Base-by-base conservation (phyloP, 2,329 filamentous ascomycete genomes). In the Botryotinia convoluta region DNA sequence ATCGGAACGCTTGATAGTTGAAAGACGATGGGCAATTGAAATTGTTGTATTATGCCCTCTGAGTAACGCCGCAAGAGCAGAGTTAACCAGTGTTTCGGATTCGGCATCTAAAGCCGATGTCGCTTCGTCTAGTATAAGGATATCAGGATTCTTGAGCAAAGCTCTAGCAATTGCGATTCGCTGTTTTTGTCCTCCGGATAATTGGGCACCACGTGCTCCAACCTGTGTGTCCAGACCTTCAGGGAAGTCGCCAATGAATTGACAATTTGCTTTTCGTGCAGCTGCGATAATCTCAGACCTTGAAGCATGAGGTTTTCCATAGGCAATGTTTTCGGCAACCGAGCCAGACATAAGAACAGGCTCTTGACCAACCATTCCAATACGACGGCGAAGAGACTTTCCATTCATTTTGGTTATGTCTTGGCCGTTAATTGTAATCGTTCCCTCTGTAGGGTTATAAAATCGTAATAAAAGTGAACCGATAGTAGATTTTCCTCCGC, bases 101-200 rank as follows among this genome's bases (percentile, higher is more conserved):
- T 99, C 96, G 22, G 96, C 96, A 81, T 99, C 96, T 12, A 99
- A 87, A 0, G 96, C 96, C 3, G 94, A 97, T 0, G 97, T 99
- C 29, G 97, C 93, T 86, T 99, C 96, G 80, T 99, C 96, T 0
- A 99, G 88, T 74, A 99, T 97, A 42, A 99, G 86, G 76, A 99
- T 98, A 83, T 99, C 96, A 0, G 97, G 97, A 76, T 98, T 90
- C 83, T 98, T 98, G 78, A 99, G 90, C 42, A 99, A 87, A 20
- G 96, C 96, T 72, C 97, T 90, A 8, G 96, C 96, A 82, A 99
- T 99, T 54, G 96, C 96, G 79, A 99, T 98, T 76, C 96, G 92
- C 83, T 99, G 96, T 84, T 98, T 98, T 83, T 99, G 96, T 0
- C 96, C 96, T 69, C 96, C 96, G 14, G 94, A 98, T 0, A 99